phyloP scores from a whole-genome alignment of 208 protist genomes.

The Histomonas meleagridis region DNA sequence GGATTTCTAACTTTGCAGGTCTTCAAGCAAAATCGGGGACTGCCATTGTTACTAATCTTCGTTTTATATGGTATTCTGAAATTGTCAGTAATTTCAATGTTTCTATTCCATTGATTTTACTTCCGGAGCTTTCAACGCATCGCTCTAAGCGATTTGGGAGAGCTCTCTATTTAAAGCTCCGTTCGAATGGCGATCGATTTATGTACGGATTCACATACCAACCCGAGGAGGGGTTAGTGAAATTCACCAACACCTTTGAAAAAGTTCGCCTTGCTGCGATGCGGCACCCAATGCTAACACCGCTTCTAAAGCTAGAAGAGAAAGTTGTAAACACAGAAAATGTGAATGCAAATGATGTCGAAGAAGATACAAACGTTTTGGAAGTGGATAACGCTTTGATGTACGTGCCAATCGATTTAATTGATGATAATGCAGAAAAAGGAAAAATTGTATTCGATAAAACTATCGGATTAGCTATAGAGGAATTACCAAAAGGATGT shows the following conservation, averaged over 20 bases:
- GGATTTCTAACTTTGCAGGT: slow-evolving; percentile 1
- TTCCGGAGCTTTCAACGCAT: neutral
- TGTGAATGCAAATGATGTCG: neutral
- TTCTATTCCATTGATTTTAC: slow-evolving; percentile 30
- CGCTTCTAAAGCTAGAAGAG: neutral
- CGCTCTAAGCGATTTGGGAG: neutral
- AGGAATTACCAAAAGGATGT: neutral
- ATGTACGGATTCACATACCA: slow-evolving; percentile 6
- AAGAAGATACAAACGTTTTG: neutral
- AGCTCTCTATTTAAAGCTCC: neutral
- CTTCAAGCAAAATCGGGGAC: neutral
- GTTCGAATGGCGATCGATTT: neutral
- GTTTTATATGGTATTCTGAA: slow-evolving; percentile 20
- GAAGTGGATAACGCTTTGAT: neutral
- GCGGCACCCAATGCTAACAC: neutral
- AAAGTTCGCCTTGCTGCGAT: neutral
- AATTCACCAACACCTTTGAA: neutral
- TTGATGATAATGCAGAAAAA: too few species aligned
- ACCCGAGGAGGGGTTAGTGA: neutral
- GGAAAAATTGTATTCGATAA: slow-evolving; percentile 21
- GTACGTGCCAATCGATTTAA: neutral
- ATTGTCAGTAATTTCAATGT: slow-evolving; percentile 31
- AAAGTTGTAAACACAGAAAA: neutral
- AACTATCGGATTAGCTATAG: neutral
- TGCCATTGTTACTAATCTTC: neutral